Evolutionary conservation across 148 eudicot genomes (phyloP), one percentile per base, ranked within the genome.

Genomic region (Rhododendron vialii): DNA sequence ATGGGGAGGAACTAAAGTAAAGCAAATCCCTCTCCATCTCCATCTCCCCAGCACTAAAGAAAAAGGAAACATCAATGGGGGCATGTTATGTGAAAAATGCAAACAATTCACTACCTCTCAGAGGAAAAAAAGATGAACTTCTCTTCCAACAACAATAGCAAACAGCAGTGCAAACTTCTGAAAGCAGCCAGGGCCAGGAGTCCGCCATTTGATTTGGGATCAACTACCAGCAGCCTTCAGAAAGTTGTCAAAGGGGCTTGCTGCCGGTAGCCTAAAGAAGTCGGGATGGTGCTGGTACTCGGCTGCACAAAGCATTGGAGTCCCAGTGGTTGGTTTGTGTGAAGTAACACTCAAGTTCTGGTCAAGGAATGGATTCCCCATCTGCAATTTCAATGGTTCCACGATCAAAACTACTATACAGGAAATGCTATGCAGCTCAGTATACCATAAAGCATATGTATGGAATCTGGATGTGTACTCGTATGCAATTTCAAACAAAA

Each of bases 221-320:
- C 85, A 91, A 84, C 88, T 88, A 76, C 90, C 92, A 43, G 94
- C 94, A 67, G 92, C 92, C 83, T 88, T 91, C 33, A 91, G 87
- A 86, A 92, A 92, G 87, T 90, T 87, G 84, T 91, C 94, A 3
- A 85, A 92, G 50, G 94, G 94, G 86, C 90, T 91, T 78, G 91
- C 87, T 30, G 89, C 82, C 0, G 95, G 95, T 30, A 93, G 87
- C 83, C 78, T 89, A 51, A 84, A 92, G 76, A 86, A 86, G n/a
- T 91, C 82, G 0, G 92, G 86, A 48, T 90, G 89, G 30, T 87
- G 86, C 84, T 92, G 89, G 88, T 80, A 89, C 78, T 90, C 92
- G 1, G 90, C 17, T 78, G 85, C 89, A 61, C 93, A 92, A 41
- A 74, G 50, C 91, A 88, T 87, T 53, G 89, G 84, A 63, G 80